Conservation (phyloP, 768 basidiomycete genomes). For the Lentinula detonsa region DNA sequence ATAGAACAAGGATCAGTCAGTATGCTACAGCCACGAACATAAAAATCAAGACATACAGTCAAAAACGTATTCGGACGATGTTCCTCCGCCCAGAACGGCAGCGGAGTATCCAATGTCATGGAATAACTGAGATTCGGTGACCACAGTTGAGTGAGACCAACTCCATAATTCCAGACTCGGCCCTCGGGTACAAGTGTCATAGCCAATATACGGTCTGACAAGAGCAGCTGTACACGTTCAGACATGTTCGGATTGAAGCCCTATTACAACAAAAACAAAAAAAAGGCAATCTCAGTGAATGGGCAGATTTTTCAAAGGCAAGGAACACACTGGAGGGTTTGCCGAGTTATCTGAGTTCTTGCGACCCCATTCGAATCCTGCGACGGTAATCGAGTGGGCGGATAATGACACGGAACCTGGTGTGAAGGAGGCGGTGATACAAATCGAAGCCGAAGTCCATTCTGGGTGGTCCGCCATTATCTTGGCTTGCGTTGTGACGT, state of each 20-base stretch:
- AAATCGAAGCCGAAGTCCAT: constrained; percentile 91
- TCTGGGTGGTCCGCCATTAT: constrained; percentile 96
- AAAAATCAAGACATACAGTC: constrained; percentile 47
- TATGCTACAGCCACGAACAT: not conserved
- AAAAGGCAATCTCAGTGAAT: constrained; percentile 6
- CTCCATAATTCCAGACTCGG: constrained; percentile 94
- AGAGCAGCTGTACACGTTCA: constrained; percentile 85
- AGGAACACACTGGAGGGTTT: constrained; percentile 57
- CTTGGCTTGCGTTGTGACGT: constrained; percentile 92
- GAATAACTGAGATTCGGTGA: constrained; percentile 73
- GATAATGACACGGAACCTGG: constrained; percentile 96
- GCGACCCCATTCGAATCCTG: constrained; percentile 97
- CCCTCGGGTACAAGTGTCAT: constrained; percentile 95
- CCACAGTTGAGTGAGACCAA: constrained; percentile 91
- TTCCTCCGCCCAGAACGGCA: constrained; percentile 94
- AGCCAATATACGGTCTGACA: constrained; percentile 93
- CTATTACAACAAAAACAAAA: constrained; percentile 21
- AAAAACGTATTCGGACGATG: constrained; percentile 94
- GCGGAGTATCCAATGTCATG: constrained; percentile 87
- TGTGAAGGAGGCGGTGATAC: constrained; percentile 92
- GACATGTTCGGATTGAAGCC: constrained; percentile 99
- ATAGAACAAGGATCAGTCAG: constrained; percentile 9
- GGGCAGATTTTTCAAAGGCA: not conserved
- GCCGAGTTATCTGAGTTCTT: constrained; percentile 85
- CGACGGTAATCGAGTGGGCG: constrained; percentile 83